Evolutionary conservation across 2,329 filamentous ascomycete species (phyloP).

Genomic region (Colletotrichum musae): DNA sequence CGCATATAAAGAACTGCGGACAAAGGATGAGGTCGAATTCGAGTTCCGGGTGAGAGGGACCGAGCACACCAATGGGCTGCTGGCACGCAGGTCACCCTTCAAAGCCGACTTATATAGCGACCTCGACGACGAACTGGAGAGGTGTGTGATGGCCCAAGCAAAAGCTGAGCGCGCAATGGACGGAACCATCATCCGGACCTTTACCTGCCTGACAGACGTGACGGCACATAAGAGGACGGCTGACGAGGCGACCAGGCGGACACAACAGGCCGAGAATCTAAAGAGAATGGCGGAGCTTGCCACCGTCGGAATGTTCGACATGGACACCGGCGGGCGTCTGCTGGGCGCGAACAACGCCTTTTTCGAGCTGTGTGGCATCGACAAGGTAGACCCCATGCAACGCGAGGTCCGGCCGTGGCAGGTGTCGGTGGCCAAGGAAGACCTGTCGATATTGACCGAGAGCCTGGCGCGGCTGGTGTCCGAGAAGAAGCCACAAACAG

Average conservation of each 20-base stretch:
- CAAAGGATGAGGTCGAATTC: slow-evolving; percentile 57
- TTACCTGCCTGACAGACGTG: slow-evolving; percentile 67
- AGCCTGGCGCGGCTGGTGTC: slow-evolving; percentile 56
- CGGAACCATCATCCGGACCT: slow-evolving; percentile 59
- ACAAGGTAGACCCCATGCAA: slow-evolving; percentile 57
- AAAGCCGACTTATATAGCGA: slow-evolving; percentile 46
- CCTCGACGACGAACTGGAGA: slow-evolving; percentile 52
- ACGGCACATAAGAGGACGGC: slow-evolving; percentile 64
- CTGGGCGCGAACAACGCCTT: slow-evolving; percentile 68
- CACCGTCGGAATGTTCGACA: slow-evolving; percentile 69
- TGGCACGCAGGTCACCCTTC: slow-evolving; percentile 36
- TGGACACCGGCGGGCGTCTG: slow-evolving; percentile 64
- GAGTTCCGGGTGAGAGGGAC: slow-evolving; percentile 60
- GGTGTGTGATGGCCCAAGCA: slow-evolving; percentile 63
- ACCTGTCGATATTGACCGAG: slow-evolving; percentile 56
- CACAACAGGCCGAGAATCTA: slow-evolving; percentile 67
- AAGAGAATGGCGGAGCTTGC: slow-evolving; percentile 69
- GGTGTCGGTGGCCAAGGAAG: slow-evolving; percentile 60
- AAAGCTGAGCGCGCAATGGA: slow-evolving; percentile 61
- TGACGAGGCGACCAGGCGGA: slow-evolving; percentile 63
- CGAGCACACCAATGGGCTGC: slow-evolving; percentile 24
- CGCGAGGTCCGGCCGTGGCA: slow-evolving; percentile 60
- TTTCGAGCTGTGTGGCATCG: slow-evolving; percentile 66
- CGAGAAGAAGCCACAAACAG: slow-evolving; percentile 60
- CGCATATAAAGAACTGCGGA: slow-evolving; percentile 59